phyloP scores from a whole-genome alignment of 169 alveolate genomes.

The Eimeria falciformis region DNA sequence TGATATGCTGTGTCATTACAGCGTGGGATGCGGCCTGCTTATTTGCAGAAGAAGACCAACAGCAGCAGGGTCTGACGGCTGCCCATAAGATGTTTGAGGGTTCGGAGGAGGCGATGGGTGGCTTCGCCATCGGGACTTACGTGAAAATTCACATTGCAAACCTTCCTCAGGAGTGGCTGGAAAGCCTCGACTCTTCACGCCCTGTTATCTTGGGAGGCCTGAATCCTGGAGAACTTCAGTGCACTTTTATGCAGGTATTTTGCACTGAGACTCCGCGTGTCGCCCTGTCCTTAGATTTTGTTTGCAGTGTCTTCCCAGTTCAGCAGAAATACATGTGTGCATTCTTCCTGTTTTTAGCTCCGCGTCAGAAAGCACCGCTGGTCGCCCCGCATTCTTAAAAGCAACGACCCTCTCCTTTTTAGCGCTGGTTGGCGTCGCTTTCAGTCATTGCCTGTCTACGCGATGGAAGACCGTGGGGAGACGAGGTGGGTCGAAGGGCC shows the following conservation, averaged over 20 bases:
- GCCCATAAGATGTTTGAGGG: constrained; percentile 43
- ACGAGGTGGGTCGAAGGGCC: constrained; percentile 85
- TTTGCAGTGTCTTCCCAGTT: not conserved
- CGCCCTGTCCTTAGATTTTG: not conserved
- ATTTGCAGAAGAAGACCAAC: not conserved
- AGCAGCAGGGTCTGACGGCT: constrained; percentile 17
- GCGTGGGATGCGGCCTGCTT: not conserved
- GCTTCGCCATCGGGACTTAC: constrained; percentile 71
- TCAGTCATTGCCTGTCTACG: constrained; percentile 97
- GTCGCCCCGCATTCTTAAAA: constrained; percentile 97
- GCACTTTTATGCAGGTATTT: constrained; percentile 25
- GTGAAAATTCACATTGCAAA: constrained; percentile 56
- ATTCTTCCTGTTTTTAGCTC: not conserved
- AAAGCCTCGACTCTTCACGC: constrained; percentile 27
- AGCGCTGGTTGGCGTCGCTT: constrained; percentile 99
- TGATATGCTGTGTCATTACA: not conserved
- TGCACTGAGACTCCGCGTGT: not conserved
- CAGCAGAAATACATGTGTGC: not conserved
- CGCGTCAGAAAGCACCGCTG: constrained; percentile 87
- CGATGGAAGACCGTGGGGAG: constrained; percentile 96
- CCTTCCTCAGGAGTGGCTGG: constrained; percentile 45
- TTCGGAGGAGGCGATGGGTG: constrained; percentile 75
- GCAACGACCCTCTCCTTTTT: constrained; percentile 97
- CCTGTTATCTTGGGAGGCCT: constrained; percentile 65
- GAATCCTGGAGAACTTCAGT: constrained; percentile 38